Conservation (phyloP, 768 basidiomycete genomes). For the Pholiota molesta region DNA sequence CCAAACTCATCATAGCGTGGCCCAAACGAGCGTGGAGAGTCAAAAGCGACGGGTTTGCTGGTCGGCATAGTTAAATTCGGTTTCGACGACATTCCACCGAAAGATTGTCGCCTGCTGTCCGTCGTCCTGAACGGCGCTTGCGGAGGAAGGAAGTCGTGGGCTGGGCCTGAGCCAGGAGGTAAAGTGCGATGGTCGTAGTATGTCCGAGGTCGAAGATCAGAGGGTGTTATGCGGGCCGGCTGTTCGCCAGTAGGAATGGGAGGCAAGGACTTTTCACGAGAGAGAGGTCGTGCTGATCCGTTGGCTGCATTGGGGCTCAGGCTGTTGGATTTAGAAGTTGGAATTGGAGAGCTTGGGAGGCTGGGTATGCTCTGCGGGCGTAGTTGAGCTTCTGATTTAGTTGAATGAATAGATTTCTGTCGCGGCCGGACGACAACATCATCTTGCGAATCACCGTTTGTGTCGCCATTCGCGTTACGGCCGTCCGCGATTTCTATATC, state of each 20-base stretch:
- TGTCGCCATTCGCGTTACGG: slow-evolving; percentile 30
- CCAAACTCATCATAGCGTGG: slow-evolving; percentile 75
- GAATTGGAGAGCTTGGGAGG: slow-evolving; percentile 32
- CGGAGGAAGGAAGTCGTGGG: slow-evolving; percentile 60
- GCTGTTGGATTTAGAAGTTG: slow-evolving; percentile 26
- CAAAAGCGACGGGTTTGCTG: slow-evolving; percentile 36
- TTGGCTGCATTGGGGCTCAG: slow-evolving; percentile 22
- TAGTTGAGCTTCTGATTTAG: slow-evolving; percentile 65
- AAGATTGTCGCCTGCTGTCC: slow-evolving; percentile 75
- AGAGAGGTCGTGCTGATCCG: slow-evolving; percentile 25
- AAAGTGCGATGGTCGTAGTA: slow-evolving; percentile 61
- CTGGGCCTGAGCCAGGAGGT: slow-evolving; percentile 44
- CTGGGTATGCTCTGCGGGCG: slow-evolving; percentile 43
- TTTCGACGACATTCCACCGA: slow-evolving; percentile 64
- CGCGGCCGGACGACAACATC: slow-evolving; percentile 37
- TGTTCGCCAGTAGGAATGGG: slow-evolving; percentile 70
- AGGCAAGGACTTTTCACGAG: slow-evolving; percentile 76
- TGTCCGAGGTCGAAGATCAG: slow-evolving; percentile 64
- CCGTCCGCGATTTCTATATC: slow-evolving; percentile 52
- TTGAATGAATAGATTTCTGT: slow-evolving; percentile 50
- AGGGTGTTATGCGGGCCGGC: slow-evolving; percentile 39
- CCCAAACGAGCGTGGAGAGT: slow-evolving; percentile 38
- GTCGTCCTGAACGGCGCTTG: slow-evolving; percentile 61
- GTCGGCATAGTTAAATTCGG: slow-evolving; percentile 58
- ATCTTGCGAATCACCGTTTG: slow-evolving; percentile 31